Conservation (phyloP, 1,284 basidiomycete species). For the Bondarzewia mesenterica region DNA sequence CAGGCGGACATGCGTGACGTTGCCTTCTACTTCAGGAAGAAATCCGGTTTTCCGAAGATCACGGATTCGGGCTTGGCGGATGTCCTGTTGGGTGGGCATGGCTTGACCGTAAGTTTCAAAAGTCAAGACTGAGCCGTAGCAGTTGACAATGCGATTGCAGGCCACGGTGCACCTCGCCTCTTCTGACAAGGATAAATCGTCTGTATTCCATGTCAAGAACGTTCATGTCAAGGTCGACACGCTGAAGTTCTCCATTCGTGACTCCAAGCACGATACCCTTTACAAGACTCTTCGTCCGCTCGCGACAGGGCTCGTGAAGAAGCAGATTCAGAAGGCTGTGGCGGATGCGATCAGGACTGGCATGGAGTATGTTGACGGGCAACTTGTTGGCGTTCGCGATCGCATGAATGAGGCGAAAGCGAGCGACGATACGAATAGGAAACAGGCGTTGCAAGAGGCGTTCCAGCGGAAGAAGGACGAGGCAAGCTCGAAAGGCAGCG, state of each 20-base stretch:
- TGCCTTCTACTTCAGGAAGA: constrained; percentile 79
- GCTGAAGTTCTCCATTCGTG: constrained; percentile 87
- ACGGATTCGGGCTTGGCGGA: constrained; percentile 90
- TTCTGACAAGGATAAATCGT: constrained; percentile 14
- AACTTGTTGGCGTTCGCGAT: constrained; percentile 76
- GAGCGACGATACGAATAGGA: constrained; percentile 40
- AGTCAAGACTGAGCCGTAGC: too few species aligned
- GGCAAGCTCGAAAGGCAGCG: constrained; percentile 30
- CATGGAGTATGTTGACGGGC: constrained; percentile 81
- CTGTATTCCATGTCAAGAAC: constrained; percentile 74
- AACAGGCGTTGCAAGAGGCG: constrained; percentile 63
- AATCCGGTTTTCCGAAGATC: constrained; percentile 74
- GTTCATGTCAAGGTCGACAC: constrained; percentile 78
- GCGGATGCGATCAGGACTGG: constrained; percentile 71
- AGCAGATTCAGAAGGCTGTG: constrained; percentile 82
- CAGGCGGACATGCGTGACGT: constrained; percentile 94
- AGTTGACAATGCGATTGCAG: too few species aligned
- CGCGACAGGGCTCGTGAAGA: constrained; percentile 80
- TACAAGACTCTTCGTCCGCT: constrained; percentile 80
- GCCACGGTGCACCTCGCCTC: constrained; percentile 57
- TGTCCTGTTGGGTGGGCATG: constrained; percentile 78
- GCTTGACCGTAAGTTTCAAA: constrained; percentile 40
- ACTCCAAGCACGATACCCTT: constrained; percentile 85
- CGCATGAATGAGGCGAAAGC: constrained; percentile 65
- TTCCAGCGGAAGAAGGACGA: constrained; percentile 56